phyloP scores from a whole-genome alignment of 495 filamentous ascomycete species.

The Daldinia decipiens region DNA sequence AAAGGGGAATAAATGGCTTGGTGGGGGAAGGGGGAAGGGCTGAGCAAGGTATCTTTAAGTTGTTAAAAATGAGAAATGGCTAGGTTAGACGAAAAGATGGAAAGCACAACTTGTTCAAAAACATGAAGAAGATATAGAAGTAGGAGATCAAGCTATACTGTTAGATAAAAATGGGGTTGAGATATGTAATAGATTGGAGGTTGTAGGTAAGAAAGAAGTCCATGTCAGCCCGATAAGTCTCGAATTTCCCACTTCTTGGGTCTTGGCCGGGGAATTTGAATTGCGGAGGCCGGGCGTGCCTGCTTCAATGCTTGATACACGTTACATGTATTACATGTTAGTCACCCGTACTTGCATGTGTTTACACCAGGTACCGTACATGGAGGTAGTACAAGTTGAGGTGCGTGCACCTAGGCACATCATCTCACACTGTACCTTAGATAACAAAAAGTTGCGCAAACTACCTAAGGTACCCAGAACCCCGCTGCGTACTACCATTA shows the following conservation, averaged over 20 bases:
- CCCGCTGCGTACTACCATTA: no score
- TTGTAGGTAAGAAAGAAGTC: background rate
- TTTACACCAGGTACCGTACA: background rate
- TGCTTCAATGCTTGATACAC: background rate
- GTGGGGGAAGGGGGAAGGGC: background rate
- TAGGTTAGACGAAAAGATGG: background rate
- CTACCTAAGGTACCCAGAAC: no score
- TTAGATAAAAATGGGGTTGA: background rate
- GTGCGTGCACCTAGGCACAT: background rate
- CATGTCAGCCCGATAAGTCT: background rate
- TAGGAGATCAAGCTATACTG: background rate
- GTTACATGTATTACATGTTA: slow-evolving; percentile 1
- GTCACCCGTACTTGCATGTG: background rate
- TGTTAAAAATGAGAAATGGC: background rate
- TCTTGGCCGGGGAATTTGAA: slow-evolving; percentile 18
- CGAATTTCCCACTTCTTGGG: background rate
- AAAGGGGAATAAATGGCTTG: background rate
- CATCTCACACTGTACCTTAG: slow-evolving; percentile 1
- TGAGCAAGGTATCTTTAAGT: background rate
- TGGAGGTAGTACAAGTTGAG: background rate
- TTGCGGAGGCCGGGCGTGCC: slow-evolving; percentile 18
- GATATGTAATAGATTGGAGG: background rate
- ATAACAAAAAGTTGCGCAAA: background rate
- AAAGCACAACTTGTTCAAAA: background rate
- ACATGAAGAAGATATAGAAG: background rate